Percentiles rank a stretch among this genome's conserved stretches.
Evolutionary conservation across 2,329 filamentous ascomycete species (phyloP).

Genomic region (Penicillium italicum): DNA sequence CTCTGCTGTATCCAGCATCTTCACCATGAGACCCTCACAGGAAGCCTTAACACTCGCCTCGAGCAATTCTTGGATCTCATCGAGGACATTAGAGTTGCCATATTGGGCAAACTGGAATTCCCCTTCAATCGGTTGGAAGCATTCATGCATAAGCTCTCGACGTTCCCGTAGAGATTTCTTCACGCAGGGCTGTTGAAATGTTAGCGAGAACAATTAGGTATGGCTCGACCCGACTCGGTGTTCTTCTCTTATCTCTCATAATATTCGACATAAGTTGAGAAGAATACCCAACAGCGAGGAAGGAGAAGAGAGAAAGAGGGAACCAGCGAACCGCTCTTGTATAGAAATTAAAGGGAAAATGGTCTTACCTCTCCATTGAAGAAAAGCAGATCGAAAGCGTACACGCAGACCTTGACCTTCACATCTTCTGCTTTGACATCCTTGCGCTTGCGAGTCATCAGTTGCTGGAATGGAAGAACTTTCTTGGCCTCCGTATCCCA

Average conservation of each 20-base stretch:
- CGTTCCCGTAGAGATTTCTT: slow-evolving; percentile 82
- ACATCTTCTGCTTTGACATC: slow-evolving; percentile 94
- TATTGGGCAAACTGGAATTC: slow-evolving; percentile 88
- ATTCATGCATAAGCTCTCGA: slow-evolving; percentile 66
- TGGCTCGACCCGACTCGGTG: background rate
- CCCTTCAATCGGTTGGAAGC: slow-evolving; percentile 76
- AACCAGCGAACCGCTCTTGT: background rate
- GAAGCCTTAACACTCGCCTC: slow-evolving; percentile 95
- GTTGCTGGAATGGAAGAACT: slow-evolving; percentile 91
- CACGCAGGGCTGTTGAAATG: slow-evolving; percentile 60
- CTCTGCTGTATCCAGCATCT: slow-evolving; percentile 93
- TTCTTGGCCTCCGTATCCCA: slow-evolving; percentile 97
- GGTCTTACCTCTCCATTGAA: slow-evolving; percentile 71
- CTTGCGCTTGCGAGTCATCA: slow-evolving; percentile 97
- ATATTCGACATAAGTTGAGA: background rate
- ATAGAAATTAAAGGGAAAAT: background rate
- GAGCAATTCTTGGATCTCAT: slow-evolving; percentile 87
- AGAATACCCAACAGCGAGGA: background rate
- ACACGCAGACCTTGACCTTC: slow-evolving; percentile 94
- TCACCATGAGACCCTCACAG: slow-evolving; percentile 98
- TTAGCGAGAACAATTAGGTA: background rate
- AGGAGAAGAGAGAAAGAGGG: background rate
- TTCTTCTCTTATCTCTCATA: background rate
- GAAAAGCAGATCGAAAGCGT: slow-evolving; percentile 92
- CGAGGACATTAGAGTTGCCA: slow-evolving; percentile 82